Percentiles rank a stretch among this genome's conserved stretches.
These are phyloP conservation scores for Akebia trifoliata DNA, from an alignment of 164 flowering plant genomes.

Conservation along the genomic window DNA sequence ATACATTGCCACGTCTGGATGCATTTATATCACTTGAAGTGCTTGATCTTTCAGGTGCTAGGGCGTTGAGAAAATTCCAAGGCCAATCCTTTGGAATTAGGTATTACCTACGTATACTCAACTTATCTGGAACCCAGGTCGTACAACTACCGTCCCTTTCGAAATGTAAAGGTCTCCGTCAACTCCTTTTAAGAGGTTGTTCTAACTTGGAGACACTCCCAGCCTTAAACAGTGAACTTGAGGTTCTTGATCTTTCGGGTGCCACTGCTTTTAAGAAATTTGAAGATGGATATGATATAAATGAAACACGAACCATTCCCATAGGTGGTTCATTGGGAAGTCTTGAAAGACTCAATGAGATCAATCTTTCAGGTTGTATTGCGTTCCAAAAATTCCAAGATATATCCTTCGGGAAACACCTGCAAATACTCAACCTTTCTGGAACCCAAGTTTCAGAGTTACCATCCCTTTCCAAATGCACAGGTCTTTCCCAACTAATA, in stretches of 20 bases:
- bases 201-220: not conserved
- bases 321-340: not conserved
- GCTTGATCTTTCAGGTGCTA: constrained; percentile 1
- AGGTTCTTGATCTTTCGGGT: not conserved
- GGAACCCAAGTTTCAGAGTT: not conserved
- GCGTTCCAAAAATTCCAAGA: not conserved
- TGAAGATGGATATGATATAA: not conserved
- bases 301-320: too few relatives aligned
- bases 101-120: not conserved
- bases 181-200: not conserved
- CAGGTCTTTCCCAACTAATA: not conserved
- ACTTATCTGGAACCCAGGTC: not conserved
- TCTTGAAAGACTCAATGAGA: not conserved
- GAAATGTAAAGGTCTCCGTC: not conserved
- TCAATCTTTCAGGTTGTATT: not conserved
- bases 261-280: not conserved
- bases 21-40: not conserved
- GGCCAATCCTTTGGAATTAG: not conserved
- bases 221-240: not conserved
- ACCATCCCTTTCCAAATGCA: not conserved
- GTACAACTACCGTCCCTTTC: not conserved
- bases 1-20: not conserved
- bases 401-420: not conserved
- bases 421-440: not conserved
- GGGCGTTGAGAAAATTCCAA: not conserved